Evolutionary conservation across 305 asterid genomes (phyloP).

Genomic region (Solanum chacoense): DNA sequence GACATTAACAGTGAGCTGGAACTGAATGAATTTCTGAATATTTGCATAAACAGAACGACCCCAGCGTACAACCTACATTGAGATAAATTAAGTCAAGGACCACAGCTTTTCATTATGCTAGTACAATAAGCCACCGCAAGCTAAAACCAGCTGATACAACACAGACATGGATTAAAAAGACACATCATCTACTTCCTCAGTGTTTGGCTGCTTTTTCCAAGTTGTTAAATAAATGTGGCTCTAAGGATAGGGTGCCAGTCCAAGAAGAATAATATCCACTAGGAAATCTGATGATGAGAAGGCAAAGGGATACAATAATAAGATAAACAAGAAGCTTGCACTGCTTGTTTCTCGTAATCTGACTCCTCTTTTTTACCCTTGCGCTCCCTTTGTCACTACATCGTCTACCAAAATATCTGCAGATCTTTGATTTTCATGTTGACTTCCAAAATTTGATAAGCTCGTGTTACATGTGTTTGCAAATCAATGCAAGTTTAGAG

Average conservation of each 20-base stretch:
- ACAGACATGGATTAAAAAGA: not conserved
- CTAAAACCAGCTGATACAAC: not conserved
- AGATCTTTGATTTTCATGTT: not conserved
- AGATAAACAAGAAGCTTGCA: not conserved
- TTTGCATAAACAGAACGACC: slow-evolving; percentile 96
- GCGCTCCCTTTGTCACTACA: not conserved
- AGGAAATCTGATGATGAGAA: not conserved
- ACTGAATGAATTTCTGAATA: slow-evolving; percentile 91
- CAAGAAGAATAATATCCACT: not conserved
- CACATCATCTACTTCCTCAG: not conserved
- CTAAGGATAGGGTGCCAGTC: not conserved
- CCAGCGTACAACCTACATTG: slow-evolving; percentile 88
- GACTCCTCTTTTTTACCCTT: not conserved
- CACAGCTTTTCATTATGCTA: not conserved
- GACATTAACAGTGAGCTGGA: slow-evolving; percentile 95
- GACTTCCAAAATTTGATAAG: not conserved
- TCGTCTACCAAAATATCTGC: not conserved
- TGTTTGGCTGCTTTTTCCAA: not conserved
- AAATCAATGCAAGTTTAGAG: not conserved
- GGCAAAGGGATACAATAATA: not conserved
- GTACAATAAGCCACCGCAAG: not conserved
- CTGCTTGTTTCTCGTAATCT: not conserved
- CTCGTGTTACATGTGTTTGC: not conserved
- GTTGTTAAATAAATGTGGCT: not conserved
- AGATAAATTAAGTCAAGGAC: slow-evolving; percentile 6